These are phyloP conservation scores for Cordyceps javanica DNA, from an alignment of 2,329 filamentous ascomycete genomes.

Conservation along the genomic window DNA sequence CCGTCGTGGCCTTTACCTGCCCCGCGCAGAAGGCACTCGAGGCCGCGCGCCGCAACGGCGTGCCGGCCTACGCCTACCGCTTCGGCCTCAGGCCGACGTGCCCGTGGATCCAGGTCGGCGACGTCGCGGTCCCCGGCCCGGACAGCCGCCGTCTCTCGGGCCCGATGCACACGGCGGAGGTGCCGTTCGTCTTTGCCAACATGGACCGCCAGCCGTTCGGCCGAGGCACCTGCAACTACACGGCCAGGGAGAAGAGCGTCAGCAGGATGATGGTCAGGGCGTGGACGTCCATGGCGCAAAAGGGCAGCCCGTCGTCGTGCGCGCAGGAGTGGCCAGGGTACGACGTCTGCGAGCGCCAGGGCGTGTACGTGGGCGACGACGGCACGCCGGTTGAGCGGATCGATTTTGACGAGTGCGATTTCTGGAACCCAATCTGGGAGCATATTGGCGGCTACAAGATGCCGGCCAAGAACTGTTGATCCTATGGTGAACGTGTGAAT, in stretches of 20 bases:
- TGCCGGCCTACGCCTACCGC: slow-evolving; percentile 15
- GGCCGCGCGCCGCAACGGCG: slow-evolving; percentile 8
- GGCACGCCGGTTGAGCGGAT: background rate
- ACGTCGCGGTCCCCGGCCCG: background rate
- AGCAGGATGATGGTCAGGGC: slow-evolving; percentile 12
- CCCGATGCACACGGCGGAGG: slow-evolving; percentile 15
- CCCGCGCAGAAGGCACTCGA: slow-evolving; percentile 13
- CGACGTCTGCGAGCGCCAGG: background rate
- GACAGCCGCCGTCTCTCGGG: slow-evolving; percentile 3
- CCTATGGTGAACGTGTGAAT: no score
- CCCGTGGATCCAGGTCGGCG: slow-evolving; percentile 15
- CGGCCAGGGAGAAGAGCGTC: slow-evolving; percentile 10
- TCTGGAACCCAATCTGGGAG: background rate
- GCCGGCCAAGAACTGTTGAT: background rate
- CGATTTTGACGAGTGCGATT: background rate
- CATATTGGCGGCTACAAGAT: background rate
- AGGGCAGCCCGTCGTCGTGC: slow-evolving; percentile 10
- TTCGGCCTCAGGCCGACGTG: slow-evolving; percentile 15
- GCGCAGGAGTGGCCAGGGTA: slow-evolving; percentile 15
- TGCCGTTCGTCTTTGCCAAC: slow-evolving; percentile 17
- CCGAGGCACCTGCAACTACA: slow-evolving; percentile 14
- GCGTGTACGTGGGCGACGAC: background rate
- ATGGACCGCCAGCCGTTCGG: slow-evolving; percentile 16
- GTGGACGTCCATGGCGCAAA: slow-evolving; percentile 17
- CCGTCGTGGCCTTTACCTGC: background rate